Conservation (phyloP, 768 basidiomycete genomes). For the Lactarius deliciosus region DNA sequence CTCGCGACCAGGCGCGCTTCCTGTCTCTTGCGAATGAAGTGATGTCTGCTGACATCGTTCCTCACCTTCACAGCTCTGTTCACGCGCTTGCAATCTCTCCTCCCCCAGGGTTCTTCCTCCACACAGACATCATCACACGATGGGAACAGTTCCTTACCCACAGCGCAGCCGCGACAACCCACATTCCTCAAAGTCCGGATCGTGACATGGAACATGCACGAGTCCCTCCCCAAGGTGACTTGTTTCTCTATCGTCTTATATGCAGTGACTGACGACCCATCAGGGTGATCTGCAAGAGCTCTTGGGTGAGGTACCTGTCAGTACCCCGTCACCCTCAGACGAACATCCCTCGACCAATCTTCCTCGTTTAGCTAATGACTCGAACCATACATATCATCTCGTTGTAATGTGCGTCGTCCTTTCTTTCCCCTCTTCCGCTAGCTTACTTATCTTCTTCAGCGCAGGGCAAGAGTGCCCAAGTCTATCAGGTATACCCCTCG, state of each 20-base stretch:
- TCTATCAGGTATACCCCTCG: conserved; percentile 78
- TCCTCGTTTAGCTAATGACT: conserved; percentile 53
- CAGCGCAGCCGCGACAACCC: conserved; percentile 31
- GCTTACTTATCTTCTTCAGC: conserved; percentile 38
- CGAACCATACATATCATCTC: conserved; percentile 70
- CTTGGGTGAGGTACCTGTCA: conserved; percentile 57
- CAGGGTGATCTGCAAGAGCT: conserved; percentile 76
- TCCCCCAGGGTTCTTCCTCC: conserved; percentile 39
- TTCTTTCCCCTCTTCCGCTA: background rate
- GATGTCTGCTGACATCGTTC: conserved; percentile 6
- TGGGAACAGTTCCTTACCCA: conserved; percentile 32
- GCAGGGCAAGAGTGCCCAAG: conserved; percentile 82
- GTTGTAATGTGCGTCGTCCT: conserved; percentile 64
- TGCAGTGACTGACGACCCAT: conserved; percentile 9
- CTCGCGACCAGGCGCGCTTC: conserved; percentile 24
- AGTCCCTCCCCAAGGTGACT: conserved; percentile 69
- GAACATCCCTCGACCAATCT: conserved; percentile 31
- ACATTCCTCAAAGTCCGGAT: conserved; percentile 66
- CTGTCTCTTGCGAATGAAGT: conserved; percentile 1
- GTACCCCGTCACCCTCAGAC: conserved; percentile 34
- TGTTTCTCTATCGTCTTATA: background rate
- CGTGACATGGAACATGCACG: conserved; percentile 86
- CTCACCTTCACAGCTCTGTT: conserved; percentile 36
- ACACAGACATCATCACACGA: conserved; percentile 30
- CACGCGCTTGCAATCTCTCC: conserved; percentile 52